Evolutionary conservation across 768 basidiomycete genomes (phyloP).

Genomic region (Tricholoma bakamatsutake): DNA sequence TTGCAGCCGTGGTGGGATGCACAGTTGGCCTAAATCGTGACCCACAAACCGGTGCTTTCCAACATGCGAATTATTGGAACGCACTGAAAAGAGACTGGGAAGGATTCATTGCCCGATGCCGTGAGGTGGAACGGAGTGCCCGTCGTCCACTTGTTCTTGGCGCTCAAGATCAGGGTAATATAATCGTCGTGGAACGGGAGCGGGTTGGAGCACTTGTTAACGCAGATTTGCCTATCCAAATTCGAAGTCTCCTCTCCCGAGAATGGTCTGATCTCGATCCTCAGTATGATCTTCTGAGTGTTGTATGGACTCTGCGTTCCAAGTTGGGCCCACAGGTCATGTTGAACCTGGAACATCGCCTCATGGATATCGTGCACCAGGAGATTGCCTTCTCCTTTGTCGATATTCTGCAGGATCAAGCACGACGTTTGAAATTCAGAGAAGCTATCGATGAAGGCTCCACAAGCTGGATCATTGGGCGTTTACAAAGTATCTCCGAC

Average conservation of each 20-base stretch:
- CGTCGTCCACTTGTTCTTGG: slow-evolving; percentile 75
- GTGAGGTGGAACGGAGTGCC: slow-evolving; percentile 83
- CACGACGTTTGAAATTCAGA: slow-evolving; percentile 43
- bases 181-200: slow-evolving; percentile 73
- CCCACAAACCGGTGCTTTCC: slow-evolving; percentile 72
- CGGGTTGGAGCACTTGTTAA: slow-evolving; percentile 56
- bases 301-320: slow-evolving; percentile 57
- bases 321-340: slow-evolving; percentile 56
- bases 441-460: slow-evolving; percentile 56
- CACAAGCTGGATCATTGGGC: slow-evolving; percentile 54
- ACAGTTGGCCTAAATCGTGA: slow-evolving; percentile 70
- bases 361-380: slow-evolving; percentile 65
- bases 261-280: slow-evolving; percentile 38
- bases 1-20: slow-evolving; percentile 82
- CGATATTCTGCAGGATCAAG: slow-evolving; percentile 69
- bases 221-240: slow-evolving; percentile 62
- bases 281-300: slow-evolving; percentile 51
- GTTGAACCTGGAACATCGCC: slow-evolving; percentile 49
- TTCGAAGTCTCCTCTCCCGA: slow-evolving; percentile 44
- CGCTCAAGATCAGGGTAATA: slow-evolving; percentile 34
- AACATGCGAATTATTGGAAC: slow-evolving; percentile 77
- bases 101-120: slow-evolving; percentile 86
- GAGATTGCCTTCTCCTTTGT: slow-evolving; percentile 73
- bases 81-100: slow-evolving; percentile 92
- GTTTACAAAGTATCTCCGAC: slow-evolving; percentile 51